phyloP scores from a whole-genome alignment of 1,284 basidiomycete species.

The Ceratobasidium sp. region DNA sequence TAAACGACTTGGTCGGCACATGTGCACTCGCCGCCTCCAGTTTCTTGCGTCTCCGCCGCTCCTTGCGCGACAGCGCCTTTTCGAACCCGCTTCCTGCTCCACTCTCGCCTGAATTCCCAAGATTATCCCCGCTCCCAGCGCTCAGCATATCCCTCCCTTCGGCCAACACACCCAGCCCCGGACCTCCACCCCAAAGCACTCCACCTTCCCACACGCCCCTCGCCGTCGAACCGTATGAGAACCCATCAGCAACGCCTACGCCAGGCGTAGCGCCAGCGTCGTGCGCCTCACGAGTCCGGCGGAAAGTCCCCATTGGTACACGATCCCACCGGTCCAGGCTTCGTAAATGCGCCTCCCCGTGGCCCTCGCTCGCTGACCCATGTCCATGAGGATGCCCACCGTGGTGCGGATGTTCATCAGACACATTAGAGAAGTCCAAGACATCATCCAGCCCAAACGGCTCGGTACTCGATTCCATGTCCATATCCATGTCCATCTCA shows the following conservation, averaged over 20 bases:
- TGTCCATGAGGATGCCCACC: constrained; percentile 6
- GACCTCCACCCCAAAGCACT: constrained; percentile 31
- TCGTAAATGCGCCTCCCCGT: constrained; percentile 18
- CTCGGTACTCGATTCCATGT: constrained; percentile 32
- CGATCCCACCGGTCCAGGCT: constrained; percentile 45
- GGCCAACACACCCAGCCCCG: constrained; percentile 22
- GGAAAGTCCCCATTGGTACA: constrained; percentile 46
- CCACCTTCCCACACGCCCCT: constrained; percentile 22
- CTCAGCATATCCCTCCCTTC: constrained; percentile 22
- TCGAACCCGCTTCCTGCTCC: constrained; percentile 6
- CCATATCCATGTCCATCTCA: constrained; percentile 32
- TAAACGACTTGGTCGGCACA: constrained; percentile 40
- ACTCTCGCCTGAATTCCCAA: constrained; percentile 21
- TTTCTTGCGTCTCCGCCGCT: constrained; percentile 34
- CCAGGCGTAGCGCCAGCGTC: constrained; percentile 16
- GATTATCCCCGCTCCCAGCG: constrained; percentile 15
- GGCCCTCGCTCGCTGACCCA: neutral
- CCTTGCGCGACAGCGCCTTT: constrained; percentile 40
- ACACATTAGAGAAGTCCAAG: constrained; percentile 34
- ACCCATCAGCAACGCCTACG: constrained; percentile 40
- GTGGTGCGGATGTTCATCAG: constrained; percentile 33
- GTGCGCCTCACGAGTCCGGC: constrained; percentile 41
- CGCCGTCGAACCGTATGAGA: constrained; percentile 43
- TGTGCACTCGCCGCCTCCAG: neutral
- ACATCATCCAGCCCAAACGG: constrained; percentile 37